Base-by-base conservation (phyloP, 306 rosid species). In the barrel medic (Medicago truncatula) region DNA sequence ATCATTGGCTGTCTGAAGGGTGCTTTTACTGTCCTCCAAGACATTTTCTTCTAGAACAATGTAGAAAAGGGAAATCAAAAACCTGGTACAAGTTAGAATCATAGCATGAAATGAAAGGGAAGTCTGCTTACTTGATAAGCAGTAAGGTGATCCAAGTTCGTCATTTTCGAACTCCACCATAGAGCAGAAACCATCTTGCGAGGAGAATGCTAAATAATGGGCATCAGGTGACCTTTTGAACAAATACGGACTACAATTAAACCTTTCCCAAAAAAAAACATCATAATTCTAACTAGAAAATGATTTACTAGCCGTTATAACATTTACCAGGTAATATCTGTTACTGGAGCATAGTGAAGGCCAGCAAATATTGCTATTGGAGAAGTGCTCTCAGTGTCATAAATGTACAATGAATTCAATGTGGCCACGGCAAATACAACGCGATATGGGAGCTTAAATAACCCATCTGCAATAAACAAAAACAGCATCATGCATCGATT, bases 121-220 rank as follows among this genome's bases (percentile, higher is more conserved):
- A 52, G 23, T 14, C 13, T 16, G 76, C 66, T 74, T 78, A 93
- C 98, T 89, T 86, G 88, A 23, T 71, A 67, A 40, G 47, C 70
- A 49, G 82, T 79, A 67, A 3, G 96, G 97, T 60, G 86, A 68
- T 67, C 99, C 99, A 56, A 90, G 89, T 85, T 95, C 99, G 9
- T 83, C 84, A 64, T 80, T 81, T 79, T 90, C 97, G 67, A 95
- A 95, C 84, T 95, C 96, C 52, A 95, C 85, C 72, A 92, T 75
- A 34, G 97, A 90, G 81, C 99, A 88, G 86, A 85, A 95, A 68
- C 97, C 96, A 84, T 92, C 99, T 88, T 95, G 99, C 31, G 99
- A 95, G 18, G 99, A 90, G 80, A 89, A 49, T 54, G 96, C 99
- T 75, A 92, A 80, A 83, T 86, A 95, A 20, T 52, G 92, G 52